Conservation (phyloP, 2,329 filamentous ascomycete genomes). For the Penicillium concentricum region DNA sequence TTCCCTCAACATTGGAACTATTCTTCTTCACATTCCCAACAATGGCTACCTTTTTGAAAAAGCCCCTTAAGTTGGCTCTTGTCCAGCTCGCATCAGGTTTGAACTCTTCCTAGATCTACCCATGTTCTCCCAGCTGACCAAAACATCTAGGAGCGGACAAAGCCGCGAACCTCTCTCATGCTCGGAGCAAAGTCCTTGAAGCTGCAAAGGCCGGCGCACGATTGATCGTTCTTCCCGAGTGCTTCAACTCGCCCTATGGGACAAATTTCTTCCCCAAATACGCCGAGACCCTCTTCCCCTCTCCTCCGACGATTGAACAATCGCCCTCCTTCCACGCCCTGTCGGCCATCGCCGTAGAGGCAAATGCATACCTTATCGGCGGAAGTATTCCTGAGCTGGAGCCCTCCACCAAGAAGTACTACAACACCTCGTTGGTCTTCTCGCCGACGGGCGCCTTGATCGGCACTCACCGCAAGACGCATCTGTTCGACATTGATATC, state of each 20-base stretch:
- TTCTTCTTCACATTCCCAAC: constrained; percentile 5
- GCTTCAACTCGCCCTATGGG: constrained; percentile 98
- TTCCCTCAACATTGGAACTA: constrained; percentile 7
- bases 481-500: constrained; percentile 97
- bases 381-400: constrained; percentile 89
- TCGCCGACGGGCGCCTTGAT: constrained; percentile 73
- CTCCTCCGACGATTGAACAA: constrained; percentile 66
- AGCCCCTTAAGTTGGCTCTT: constrained; percentile 75
- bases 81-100: constrained; percentile 75
- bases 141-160: constrained; percentile 68
- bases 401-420: constrained; percentile 66
- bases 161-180: constrained; percentile 74
- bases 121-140: constrained; percentile 4
- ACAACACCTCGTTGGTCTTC: constrained; percentile 89
- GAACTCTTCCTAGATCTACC: not conserved
- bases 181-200: constrained; percentile 77
- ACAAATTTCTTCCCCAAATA: constrained; percentile 87
- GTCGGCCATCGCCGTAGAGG: constrained; percentile 73
- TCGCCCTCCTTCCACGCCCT: constrained; percentile 86
- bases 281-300: constrained; percentile 81
- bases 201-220: constrained; percentile 74
- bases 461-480: constrained; percentile 88
- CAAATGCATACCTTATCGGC: constrained; percentile 77
- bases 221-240: constrained; percentile 91
- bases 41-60: constrained; percentile 64